A percentile compares a stretch with the other conserved stretches of the same genome.
phyloP scores from a whole-genome alignment of 2,329 filamentous ascomycete species.

The Diaporthe caulivora region DNA sequence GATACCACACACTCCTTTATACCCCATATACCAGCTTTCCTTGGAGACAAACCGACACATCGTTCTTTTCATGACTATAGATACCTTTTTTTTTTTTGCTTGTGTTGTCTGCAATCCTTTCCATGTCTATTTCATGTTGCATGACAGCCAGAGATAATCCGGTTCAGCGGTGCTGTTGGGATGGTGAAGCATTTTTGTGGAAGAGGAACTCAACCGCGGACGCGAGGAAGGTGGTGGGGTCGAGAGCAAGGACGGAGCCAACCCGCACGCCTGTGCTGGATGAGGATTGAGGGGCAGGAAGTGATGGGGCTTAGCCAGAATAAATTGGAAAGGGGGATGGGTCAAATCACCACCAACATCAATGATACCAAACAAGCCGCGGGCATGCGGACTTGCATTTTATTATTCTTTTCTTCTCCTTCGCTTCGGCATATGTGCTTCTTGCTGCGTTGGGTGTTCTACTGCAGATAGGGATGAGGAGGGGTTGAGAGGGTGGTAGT shows the following conservation, averaged over 20 bases:
- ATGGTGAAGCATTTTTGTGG: background rate
- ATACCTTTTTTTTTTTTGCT: conserved; percentile 21
- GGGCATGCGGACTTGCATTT: conserved; percentile 27
- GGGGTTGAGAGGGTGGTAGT: too few species aligned
- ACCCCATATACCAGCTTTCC: conserved; percentile 31
- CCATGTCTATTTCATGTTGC: conserved; percentile 16
- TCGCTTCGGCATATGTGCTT: background rate
- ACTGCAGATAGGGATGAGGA: background rate
- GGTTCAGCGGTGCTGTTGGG: background rate
- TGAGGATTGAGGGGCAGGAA: background rate
- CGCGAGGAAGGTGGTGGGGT: background rate
- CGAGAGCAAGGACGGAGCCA: too few species aligned
- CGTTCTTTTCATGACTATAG: conserved; percentile 36
- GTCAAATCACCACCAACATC: conserved; percentile 21
- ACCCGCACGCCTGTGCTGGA: background rate
- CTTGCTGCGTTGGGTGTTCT: background rate
- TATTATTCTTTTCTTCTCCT: conserved; percentile 5
- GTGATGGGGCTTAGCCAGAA: background rate
- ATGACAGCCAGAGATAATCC: background rate
- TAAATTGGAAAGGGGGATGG: background rate
- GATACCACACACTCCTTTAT: conserved; percentile 41
- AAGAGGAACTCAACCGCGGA: background rate
- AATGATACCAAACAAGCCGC: conserved; percentile 28
- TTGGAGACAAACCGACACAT: conserved; percentile 34
- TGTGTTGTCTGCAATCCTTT: conserved; percentile 14